phyloP scores from a whole-genome alignment of 169 alveolate species.

The Miamiensis avidus region DNA sequence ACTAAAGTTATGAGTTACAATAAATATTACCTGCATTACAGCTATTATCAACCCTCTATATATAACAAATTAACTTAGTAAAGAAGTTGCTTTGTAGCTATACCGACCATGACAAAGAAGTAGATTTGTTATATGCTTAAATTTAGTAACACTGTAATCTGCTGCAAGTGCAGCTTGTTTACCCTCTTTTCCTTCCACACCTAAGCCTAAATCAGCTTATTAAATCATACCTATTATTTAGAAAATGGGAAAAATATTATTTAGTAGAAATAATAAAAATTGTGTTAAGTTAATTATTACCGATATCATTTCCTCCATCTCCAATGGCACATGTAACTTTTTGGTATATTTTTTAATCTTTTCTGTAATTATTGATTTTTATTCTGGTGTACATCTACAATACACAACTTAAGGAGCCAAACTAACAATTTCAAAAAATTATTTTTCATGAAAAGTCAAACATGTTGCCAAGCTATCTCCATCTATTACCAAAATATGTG shows the following conservation, averaged over 20 bases:
- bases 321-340: slow-evolving; percentile 95
- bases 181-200: slow-evolving; percentile 97
- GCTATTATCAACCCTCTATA: slow-evolving; percentile 96
- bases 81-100: slow-evolving; percentile 92
- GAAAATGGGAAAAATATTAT: no score
- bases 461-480: slow-evolving; percentile 62
- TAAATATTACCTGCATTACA: slow-evolving; percentile 89
- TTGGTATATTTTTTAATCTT: slow-evolving; percentile 69
- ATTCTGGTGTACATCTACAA: slow-evolving; percentile 99
- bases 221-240: slow-evolving; percentile 50
- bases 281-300: slow-evolving; percentile 87
- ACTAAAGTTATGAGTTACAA: slow-evolving; percentile 59
- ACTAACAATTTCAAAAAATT: no score
- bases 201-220: slow-evolving; percentile 94
- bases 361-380: slow-evolving; percentile 94
- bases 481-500: slow-evolving; percentile 79
- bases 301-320: slow-evolving; percentile 99
- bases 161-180: slow-evolving; percentile 96
- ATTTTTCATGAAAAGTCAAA: no score
- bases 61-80: slow-evolving; percentile 93
- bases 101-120: slow-evolving; percentile 98
- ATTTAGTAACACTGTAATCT: slow-evolving; percentile 94
- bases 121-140: slow-evolving; percentile 88
- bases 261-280: no score
- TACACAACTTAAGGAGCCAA: slow-evolving; percentile 91